These are phyloP conservation scores for Setaria viridis DNA, from an alignment of 202 grass and related monocot species.

Conservation along the genomic window DNA sequence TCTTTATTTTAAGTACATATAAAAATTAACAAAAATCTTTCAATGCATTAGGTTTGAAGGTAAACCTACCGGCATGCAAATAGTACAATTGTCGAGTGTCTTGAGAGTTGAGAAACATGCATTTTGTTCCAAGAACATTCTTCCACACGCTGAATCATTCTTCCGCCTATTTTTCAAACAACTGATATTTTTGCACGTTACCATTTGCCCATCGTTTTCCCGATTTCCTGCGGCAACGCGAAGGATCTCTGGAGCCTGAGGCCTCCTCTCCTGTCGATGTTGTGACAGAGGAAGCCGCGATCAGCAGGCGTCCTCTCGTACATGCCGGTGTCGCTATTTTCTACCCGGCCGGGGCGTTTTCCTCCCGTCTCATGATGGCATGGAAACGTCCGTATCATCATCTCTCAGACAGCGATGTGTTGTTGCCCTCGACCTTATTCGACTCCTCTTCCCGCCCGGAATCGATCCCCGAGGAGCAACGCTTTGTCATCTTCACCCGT, in stretches of 20 bases:
- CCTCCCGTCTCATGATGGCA: slow-evolving; percentile 11
- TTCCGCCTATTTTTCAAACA: neutral
- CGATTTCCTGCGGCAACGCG: slow-evolving; percentile 17
- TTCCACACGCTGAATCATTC: no score
- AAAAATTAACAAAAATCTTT: neutral
- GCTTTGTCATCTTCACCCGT: neutral
- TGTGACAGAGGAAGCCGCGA: neutral
- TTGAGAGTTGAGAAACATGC: neutral
- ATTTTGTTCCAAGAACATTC: neutral
- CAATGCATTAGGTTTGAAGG: neutral
- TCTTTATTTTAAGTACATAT: neutral
- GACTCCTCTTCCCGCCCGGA: neutral
- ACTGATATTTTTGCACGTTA: neutral
- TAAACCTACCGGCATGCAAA: neutral
- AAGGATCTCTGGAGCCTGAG: neutral
- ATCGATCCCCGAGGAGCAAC: neutral
- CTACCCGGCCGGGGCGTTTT: neutral
- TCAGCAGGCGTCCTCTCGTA: neutral
- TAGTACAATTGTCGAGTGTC: neutral
- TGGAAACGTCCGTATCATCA: slow-evolving; percentile 12
- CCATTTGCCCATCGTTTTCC: neutral
- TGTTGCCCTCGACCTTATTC: neutral
- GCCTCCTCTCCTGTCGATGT: neutral
- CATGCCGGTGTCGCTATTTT: neutral
- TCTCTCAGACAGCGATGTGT: slow-evolving; percentile 1